Conservation (phyloP, 805 yeast genomes). For the Nakazawaea populi region DNA sequence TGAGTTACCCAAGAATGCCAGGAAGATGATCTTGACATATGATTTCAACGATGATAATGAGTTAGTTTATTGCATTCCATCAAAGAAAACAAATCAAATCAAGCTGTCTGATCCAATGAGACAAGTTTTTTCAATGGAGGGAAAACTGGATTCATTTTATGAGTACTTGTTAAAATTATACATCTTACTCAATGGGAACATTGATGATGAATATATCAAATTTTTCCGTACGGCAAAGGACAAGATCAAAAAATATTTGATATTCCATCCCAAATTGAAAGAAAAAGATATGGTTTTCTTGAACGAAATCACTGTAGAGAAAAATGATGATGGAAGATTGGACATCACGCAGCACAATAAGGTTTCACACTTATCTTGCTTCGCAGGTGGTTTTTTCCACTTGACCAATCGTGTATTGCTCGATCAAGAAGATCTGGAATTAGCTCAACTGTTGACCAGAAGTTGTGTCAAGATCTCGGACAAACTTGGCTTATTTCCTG, state of each 20-base stretch:
- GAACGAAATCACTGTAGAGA: conserved; percentile 18
- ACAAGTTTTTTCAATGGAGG: conserved; percentile 9
- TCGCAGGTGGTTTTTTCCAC: conserved; percentile 48
- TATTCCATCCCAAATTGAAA: conserved; percentile 40
- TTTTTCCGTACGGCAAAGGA: conserved; percentile 27
- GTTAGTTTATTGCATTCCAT: conserved; percentile 7
- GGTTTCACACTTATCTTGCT: conserved; percentile 45
- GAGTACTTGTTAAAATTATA: conserved; percentile 44
- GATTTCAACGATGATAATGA: conserved; percentile 9
- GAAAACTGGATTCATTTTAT: conserved; percentile 35
- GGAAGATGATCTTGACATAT: conserved; percentile 4
- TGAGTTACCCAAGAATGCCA: neutral
- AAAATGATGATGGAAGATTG: conserved; percentile 11
- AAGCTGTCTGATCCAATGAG: neutral
- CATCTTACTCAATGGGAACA: conserved; percentile 34
- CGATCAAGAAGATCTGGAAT: conserved; percentile 27
- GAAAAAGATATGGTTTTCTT: conserved; percentile 18
- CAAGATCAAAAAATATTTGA: conserved; percentile 33
- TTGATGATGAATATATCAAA: conserved; percentile 26
- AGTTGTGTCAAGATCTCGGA: conserved; percentile 44
- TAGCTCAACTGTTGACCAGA: conserved; percentile 37
- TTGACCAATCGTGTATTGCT: conserved; percentile 36
- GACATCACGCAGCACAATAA: conserved; percentile 16
- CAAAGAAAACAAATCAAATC: neutral
- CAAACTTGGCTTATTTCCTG: conserved; percentile 39